Evolutionary conservation across 345 rosid species (phyloP).

Genomic region (Psidium friedrichsthalianum): DNA sequence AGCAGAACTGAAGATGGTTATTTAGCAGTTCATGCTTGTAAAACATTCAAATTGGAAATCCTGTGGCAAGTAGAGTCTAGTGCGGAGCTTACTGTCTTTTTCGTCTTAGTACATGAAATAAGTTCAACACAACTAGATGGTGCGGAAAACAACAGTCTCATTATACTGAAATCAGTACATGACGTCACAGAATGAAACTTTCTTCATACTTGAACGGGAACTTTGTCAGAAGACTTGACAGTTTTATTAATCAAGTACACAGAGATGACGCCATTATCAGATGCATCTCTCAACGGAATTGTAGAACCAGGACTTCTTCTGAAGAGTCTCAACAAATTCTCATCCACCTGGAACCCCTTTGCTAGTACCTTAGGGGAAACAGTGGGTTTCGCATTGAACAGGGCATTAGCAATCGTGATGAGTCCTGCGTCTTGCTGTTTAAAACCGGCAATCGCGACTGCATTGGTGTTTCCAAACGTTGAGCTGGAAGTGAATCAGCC

Average conservation of each 20-base stretch:
- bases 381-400: constrained; percentile 1
- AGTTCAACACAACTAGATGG: not conserved
- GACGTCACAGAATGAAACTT: not conserved
- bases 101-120: not conserved
- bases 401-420: not conserved
- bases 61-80: not conserved
- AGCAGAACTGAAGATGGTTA: not conserved
- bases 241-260: not conserved
- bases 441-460: not conserved
- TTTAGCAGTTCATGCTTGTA: not conserved
- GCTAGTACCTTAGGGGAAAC: constrained; percentile 3
- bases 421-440: constrained; percentile 11
- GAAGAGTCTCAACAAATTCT: not conserved
- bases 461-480: constrained; percentile 14
- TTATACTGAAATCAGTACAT: not conserved
- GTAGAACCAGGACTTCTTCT: not conserved
- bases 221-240: not conserved
- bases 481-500: constrained; percentile 22
- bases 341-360: constrained; percentile 3
- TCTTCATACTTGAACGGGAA: not conserved
- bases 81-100: not conserved
- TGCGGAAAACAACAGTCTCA: not conserved
- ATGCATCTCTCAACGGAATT: not conserved
- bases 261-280: not conserved
- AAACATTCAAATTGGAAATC: not conserved